phyloP scores from a whole-genome alignment of 2,329 filamentous ascomycete species.

The Sporothrix brunneoviolacea region DNA sequence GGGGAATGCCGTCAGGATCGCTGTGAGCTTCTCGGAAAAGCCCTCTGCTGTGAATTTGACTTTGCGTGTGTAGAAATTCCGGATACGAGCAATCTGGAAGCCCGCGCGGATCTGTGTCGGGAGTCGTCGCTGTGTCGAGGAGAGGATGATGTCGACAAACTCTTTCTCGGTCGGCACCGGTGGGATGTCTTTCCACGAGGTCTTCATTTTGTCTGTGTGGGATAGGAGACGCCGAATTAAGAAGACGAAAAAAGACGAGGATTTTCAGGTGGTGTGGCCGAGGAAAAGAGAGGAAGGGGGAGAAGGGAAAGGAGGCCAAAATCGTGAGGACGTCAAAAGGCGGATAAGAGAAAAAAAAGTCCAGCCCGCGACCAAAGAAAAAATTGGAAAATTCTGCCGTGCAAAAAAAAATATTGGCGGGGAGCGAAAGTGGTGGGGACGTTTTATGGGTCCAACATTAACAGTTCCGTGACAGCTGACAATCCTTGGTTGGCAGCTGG shows the following conservation, averaged over 20 bases:
- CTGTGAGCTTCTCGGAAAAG: conserved; percentile 80
- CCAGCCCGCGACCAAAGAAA: conserved; percentile 3
- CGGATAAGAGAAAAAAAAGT: conserved; percentile 6
- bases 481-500: neutral
- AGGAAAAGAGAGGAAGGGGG: neutral
- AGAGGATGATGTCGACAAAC: conserved; percentile 95
- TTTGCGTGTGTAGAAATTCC: conserved; percentile 91
- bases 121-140: conserved; percentile 82
- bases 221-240: neutral
- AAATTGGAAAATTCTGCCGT: conserved; percentile 14
- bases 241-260: neutral
- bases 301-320: neutral
- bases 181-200: conserved; percentile 63
- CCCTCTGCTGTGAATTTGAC: conserved; percentile 93
- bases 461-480: neutral
- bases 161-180: conserved; percentile 89
- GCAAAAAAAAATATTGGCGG: conserved; percentile 12
- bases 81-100: conserved; percentile 92
- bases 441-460: neutral
- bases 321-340: neutral
- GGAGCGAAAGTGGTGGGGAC: neutral
- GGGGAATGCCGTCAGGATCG: conserved; percentile 89
- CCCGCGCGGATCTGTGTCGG: conserved; percentile 86
- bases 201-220: conserved; percentile 18
- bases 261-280: no score